phyloP scores from a whole-genome alignment of 2,329 filamentous ascomycete species.

The Alternaria consortialis region DNA sequence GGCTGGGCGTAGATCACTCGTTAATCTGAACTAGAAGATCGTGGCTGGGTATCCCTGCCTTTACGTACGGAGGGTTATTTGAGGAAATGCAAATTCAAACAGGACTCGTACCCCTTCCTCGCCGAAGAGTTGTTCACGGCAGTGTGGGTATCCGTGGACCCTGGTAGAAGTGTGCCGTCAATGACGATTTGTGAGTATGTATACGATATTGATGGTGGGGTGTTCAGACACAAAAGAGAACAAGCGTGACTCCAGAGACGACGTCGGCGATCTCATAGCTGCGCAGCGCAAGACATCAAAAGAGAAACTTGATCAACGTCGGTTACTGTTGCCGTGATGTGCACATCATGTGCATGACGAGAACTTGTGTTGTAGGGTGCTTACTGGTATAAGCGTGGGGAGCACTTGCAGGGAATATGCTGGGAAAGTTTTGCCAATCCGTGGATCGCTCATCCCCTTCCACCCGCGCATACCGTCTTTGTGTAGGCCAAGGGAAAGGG shows the following conservation, averaged over 20 bases:
- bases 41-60: conserved; percentile 35
- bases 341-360: conserved; percentile 24
- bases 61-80: conserved; percentile 8
- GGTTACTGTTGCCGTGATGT: conserved; percentile 42
- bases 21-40: conserved; percentile 50
- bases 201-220: conserved; percentile 26
- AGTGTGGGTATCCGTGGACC: conserved; percentile 27
- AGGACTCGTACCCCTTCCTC: conserved; percentile 6
- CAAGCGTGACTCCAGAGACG: conserved; percentile 29
- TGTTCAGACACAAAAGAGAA: conserved; percentile 19
- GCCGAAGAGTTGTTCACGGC: conserved; percentile 2
- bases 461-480: conserved; percentile 34
- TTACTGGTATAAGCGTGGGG: conserved; percentile 12
- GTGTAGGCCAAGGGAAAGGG: conserved; percentile 19
- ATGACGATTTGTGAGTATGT: conserved; percentile 21
- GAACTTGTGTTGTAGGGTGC: conserved; percentile 10
- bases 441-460: conserved; percentile 25
- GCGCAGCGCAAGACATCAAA: conserved; percentile 26
- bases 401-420: conserved; percentile 31
- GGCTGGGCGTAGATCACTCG: conserved; percentile 43
- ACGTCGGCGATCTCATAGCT: conserved; percentile 42
- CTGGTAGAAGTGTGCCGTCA: conserved; percentile 20
- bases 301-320: conserved; percentile 23
- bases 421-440: conserved; percentile 19
- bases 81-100: conserved; percentile 16